These are phyloP conservation scores for Ophiocordyceps robertsii DNA, from an alignment of 2,329 filamentous ascomycete genomes.

Conservation along the genomic window DNA sequence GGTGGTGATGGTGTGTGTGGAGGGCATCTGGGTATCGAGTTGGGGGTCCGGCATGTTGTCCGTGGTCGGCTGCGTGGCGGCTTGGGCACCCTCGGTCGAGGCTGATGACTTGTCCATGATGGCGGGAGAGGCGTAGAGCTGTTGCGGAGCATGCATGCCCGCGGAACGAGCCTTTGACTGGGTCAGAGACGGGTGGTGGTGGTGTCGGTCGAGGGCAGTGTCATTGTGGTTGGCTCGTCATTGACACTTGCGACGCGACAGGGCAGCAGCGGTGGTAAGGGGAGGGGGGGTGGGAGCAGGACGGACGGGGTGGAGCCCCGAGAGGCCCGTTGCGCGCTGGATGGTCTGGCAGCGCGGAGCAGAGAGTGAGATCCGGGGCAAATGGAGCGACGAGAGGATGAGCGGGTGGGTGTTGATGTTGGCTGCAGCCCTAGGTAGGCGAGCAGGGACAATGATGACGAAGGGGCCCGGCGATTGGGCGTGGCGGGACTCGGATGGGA, in stretches of 20 bases:
- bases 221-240: slow-evolving; percentile 23
- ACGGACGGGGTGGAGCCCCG: slow-evolving; percentile 1
- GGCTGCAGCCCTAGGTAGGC: slow-evolving; percentile 2
- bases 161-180: slow-evolving; percentile 14
- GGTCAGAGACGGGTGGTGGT: slow-evolving; percentile 13
- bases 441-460: slow-evolving; percentile 1
- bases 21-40: slow-evolving; percentile 3
- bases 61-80: slow-evolving; percentile 6
- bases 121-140: slow-evolving; percentile 12
- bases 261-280: slow-evolving; percentile 1
- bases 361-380: slow-evolving; percentile 1
- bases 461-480: slow-evolving; percentile 2
- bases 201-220: slow-evolving; percentile 9
- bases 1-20: slow-evolving; percentile 8
- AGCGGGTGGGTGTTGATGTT: slow-evolving; percentile 1
- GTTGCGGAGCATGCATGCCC: slow-evolving; percentile 19
- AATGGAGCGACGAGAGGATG: neutral
- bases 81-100: slow-evolving; percentile 5
- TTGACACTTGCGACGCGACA: slow-evolving; percentile 8
- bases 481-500: slow-evolving; percentile 5
- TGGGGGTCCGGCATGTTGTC: slow-evolving; percentile 7
- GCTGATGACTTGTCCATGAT: slow-evolving; percentile 22
- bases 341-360: neutral
- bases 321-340: neutral
- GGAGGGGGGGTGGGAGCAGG: slow-evolving; percentile 1